A percentile compares a stretch with the other conserved stretches of the same genome.
phyloP scores from a whole-genome alignment of 192 early-diverging fungal species.

The Backusella westeae region DNA sequence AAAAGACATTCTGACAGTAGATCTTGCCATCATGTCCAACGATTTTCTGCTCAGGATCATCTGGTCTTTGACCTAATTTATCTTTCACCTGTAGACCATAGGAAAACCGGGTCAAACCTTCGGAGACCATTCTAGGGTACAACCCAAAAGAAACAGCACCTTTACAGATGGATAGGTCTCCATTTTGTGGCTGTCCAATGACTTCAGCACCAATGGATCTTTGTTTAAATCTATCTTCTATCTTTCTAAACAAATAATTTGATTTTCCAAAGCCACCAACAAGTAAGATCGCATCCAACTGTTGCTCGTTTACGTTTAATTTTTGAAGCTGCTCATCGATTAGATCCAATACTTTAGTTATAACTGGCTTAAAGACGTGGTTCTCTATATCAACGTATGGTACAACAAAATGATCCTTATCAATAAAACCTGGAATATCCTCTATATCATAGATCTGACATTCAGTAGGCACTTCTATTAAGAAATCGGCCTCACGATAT shows the following conservation, averaged over 20 bases:
- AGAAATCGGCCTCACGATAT: slow-evolving; percentile 34
- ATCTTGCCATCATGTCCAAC: neutral
- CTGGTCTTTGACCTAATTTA: slow-evolving; percentile 21
- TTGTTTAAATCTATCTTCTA: slow-evolving; percentile 37
- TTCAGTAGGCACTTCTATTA: slow-evolving; percentile 38
- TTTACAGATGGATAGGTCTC: slow-evolving; percentile 43
- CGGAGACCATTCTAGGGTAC: slow-evolving; percentile 41
- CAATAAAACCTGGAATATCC: slow-evolving; percentile 40
- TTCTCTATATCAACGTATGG: slow-evolving; percentile 46
- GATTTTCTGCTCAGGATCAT: neutral
- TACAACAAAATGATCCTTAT: slow-evolving; percentile 43
- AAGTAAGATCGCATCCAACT: slow-evolving; percentile 45
- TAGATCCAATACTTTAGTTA: slow-evolving; percentile 40
- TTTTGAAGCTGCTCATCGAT: slow-evolving; percentile 46
- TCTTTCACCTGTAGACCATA: slow-evolving; percentile 46
- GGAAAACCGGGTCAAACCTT: slow-evolving; percentile 42
- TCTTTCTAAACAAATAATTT: slow-evolving; percentile 46
- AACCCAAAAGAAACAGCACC: slow-evolving; percentile 54
- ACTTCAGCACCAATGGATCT: slow-evolving; percentile 28
- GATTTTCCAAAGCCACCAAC: slow-evolving; percentile 56
- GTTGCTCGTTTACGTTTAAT: slow-evolving; percentile 33
- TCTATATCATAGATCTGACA: slow-evolving; percentile 33
- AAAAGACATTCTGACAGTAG: neutral
- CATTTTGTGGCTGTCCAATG: slow-evolving; percentile 41
- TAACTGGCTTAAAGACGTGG: slow-evolving; percentile 49